Evolutionary conservation across 805 yeast genomes (phyloP), one percentile per base, ranked within the genome.

Genomic region (Spathaspora girioi): DNA sequence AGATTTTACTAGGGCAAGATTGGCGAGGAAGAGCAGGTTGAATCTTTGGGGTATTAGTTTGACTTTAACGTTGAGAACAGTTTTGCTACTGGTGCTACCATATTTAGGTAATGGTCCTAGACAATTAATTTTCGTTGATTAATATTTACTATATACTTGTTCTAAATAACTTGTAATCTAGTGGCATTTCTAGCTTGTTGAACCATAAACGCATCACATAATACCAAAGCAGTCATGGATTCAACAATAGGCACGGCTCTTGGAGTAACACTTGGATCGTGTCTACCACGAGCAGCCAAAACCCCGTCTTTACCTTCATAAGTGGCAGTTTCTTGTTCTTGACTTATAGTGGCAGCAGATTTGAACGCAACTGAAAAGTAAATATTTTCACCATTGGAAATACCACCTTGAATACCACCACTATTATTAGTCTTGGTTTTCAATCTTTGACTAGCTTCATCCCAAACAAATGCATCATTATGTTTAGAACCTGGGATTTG

Each of bases 371-470:
- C 93, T 23, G 89, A 86, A 70, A 94, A 94, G 76, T 87, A 94
- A 64, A 94, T 88, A 71, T 88, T 80, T 71, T 94, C 99, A 60
- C 99, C 99, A 67, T 94, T 94, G 48, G 96, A 76, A 65, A 94
- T 94, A 65, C 99, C 99, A 65, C 99, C 99, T 77, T 94, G 99
- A 56, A 91, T 83, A 73, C 99, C 99, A 61, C 98, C 99, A 15
- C 96, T 88, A 71, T 86, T 84, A 76, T 94, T 94, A 17, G 98
- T 92, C 60, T 68, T 78, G 23, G 99, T 94, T 70, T 93, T 86
- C 65, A 94, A 77, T 63, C 78, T 79, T 26, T 84, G 82, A 11
- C 79, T 66, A 23, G 76, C 76, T 52, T 77, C 82, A 61, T 83
- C 89, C 56, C 69, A 78, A 64, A 73, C 75, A 66, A 94, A 94